Percentiles rank a stretch among this genome's conserved stretches.
These are phyloP conservation scores for Phaeosphaeria sp. DNA, from an alignment of 2,329 filamentous ascomycete genomes.

Conservation along the genomic window DNA sequence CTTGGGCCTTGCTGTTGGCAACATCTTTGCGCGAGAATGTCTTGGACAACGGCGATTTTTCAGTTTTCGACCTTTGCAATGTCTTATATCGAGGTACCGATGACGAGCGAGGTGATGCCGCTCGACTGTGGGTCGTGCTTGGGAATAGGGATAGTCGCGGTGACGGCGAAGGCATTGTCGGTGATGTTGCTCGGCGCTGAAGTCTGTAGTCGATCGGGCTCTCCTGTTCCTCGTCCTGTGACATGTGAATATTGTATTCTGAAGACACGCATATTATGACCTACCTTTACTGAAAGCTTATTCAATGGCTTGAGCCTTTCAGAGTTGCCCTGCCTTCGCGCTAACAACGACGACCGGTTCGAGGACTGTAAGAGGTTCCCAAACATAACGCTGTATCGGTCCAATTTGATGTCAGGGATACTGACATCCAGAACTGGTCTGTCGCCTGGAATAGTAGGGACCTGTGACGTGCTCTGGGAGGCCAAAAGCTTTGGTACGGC, in stretches of 20 bases:
- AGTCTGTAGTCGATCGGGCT: constrained; percentile 23
- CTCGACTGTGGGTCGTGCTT: constrained; percentile 24
- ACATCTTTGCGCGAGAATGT: constrained; percentile 20
- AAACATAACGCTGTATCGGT: constrained; percentile 96
- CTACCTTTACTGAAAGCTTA: constrained; percentile 42
- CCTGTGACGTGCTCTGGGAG: constrained; percentile 15
- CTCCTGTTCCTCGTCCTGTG: constrained; percentile 26
- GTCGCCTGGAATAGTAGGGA: constrained; percentile 9
- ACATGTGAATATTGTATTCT: background rate
- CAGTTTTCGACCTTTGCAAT: constrained; percentile 38
- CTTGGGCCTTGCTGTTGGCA: constrained; percentile 7
- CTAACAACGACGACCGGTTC: constrained; percentile 36
- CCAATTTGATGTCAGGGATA: constrained; percentile 81
- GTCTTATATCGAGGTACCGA: constrained; percentile 26
- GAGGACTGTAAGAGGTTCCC: constrained; percentile 68
- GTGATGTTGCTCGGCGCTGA: constrained; percentile 44
- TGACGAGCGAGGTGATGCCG: constrained; percentile 34
- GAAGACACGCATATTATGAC: constrained; percentile 1
- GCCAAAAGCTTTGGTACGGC: constrained; percentile 25
- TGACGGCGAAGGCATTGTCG: constrained; percentile 33
- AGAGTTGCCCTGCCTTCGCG: constrained; percentile 43
- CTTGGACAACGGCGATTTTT: constrained; percentile 36
- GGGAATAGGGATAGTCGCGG: constrained; percentile 44
- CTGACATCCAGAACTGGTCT: constrained; percentile 69
- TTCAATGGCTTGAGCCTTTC: constrained; percentile 44